Evolutionary conservation across 208 protist species (phyloP), one percentile per base, ranked within the genome.

Genomic region (Crithidia acanthocephali): DNA sequence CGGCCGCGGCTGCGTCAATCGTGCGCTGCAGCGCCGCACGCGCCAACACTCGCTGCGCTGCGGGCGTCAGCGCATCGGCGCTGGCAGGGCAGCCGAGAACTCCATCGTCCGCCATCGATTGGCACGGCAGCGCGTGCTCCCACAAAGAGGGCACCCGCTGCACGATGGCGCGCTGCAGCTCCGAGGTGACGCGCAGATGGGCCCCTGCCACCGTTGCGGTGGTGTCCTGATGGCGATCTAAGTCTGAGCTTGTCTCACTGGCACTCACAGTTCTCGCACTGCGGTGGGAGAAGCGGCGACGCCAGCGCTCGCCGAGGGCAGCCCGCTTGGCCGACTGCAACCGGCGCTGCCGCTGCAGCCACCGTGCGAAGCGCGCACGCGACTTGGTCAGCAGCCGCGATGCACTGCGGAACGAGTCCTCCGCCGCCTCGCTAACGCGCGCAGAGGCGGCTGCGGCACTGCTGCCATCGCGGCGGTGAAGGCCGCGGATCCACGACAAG

Each of bases 41-140:
- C 33, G 48, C 48, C 32, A 18, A 5, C 23, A 23, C 48, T 6
- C 62, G 62, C 62, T 56, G 25, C 13, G 37, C 16, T 27, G 16
- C 9, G 18, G 22, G 18, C 23, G 53, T 28, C 3, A 60, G 28
- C n/a, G 18, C 11, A 47, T 61, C 65, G 3, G 42, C 25, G 16
- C 25, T 44, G 30, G 4, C 33, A n/a, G 11, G 35, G 35, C 8
- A 40, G 11, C 11, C 35, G 11, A 5, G 11, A 5, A 40, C 35
- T 5, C 20, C 33, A 8, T 23, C 6, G 44, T 28, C 18, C 20
- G 35, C 30, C 30, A 23, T 32, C n/a, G 30, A 13, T 2, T 16
- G 18, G 27, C 33, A 35, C 10, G 57, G n/a, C 45, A 86, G 18
- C 32, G 79, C 68, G 18, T 28, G n/a, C 60, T 87, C 81, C 85